Conservation (phyloP, 2,329 filamentous ascomycete species). For the Monilinia polystroma region DNA sequence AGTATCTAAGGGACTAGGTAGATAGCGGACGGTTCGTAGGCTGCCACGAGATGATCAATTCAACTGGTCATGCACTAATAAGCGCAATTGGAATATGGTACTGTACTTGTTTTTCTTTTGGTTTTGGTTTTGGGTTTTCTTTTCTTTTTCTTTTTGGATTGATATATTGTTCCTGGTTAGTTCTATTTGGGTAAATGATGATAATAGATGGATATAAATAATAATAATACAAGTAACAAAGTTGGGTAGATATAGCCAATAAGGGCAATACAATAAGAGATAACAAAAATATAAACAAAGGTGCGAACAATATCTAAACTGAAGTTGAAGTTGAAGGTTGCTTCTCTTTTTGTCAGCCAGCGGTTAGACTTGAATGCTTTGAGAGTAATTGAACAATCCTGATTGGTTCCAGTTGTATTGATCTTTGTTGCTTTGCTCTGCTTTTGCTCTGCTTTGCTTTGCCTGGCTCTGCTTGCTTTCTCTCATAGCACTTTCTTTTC, state of each 20-base stretch:
- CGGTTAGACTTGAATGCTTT: constrained; percentile 18
- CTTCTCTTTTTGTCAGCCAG: constrained; percentile 6
- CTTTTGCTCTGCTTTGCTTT: neutral
- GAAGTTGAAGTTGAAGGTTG: neutral
- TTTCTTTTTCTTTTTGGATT: too few species aligned
- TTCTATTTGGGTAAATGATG: neutral
- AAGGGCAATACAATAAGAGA: neutral
- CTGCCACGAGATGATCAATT: constrained; percentile 24
- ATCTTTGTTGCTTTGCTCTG: constrained; percentile 15
- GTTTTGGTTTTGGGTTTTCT: too few species aligned
- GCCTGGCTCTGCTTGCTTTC: too few species aligned
- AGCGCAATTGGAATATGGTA: constrained; percentile 21
- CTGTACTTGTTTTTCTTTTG: neutral
- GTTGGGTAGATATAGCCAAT: too few species aligned
- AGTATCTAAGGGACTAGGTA: too few species aligned
- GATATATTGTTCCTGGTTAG: neutral
- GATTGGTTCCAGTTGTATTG: constrained; percentile 3
- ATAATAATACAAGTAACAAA: neutral
- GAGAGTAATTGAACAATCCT: neutral
- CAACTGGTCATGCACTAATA: constrained; percentile 24
- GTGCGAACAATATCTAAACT: neutral
- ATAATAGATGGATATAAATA: neutral
- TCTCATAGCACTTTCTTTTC: too few species aligned
- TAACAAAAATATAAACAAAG: constrained; percentile 2
- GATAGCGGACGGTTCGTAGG: constrained; percentile 22